Base-by-base conservation (phyloP, 2,329 filamentous ascomycete genomes). In the Neocatenulostroma microsporum region DNA sequence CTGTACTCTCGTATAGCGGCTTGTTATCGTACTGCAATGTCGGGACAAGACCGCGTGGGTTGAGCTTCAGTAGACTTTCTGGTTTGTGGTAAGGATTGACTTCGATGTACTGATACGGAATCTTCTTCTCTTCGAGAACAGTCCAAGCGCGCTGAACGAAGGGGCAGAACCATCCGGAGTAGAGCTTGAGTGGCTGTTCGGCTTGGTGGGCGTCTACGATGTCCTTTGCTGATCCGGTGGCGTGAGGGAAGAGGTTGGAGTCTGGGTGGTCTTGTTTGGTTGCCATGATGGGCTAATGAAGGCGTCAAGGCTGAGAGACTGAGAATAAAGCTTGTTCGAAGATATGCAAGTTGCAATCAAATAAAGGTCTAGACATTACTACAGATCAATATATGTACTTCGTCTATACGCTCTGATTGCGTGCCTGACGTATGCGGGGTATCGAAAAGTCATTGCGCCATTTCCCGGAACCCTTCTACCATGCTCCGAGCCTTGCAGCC, bases 41-140 rank as follows among this genome's bases (percentile, higher is more conserved):
- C 0, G 84, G 84, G 2, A 88, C 79, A 1, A 88, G 68, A 1
- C 83, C 83, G 10, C 82, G 74, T 0, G 83, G 83, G 53, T 89
- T 89, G 44, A 88, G 66, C 7, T 70, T 68, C 15, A 88, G 66
- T 19, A 87, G 78, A 1, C 73, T 76, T 3, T 73, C 61, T 0
- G 75, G 76, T 53, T 88, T 88, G 58, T 78, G 67, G 65, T 87
- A 87, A 0, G 83, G 83, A 58, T 87, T 64, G 10, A 38, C 39
- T 32, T 84, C 80, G 45, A 83, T 48, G 47, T 62, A 54, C 59
- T 87, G 78, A 56, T 88, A 80, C 12, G 75, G 73, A 20, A 86
- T 80, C 2, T 68, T 62, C 58, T 88, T 87, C 56, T 87, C 82
- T 51, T 78, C 72, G 9, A 88, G 69, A 1, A 79, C 74, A 42